These are phyloP conservation scores for Thelephora terrestris DNA, from an alignment of 1,284 basidiomycete species.

Conservation along the genomic window DNA sequence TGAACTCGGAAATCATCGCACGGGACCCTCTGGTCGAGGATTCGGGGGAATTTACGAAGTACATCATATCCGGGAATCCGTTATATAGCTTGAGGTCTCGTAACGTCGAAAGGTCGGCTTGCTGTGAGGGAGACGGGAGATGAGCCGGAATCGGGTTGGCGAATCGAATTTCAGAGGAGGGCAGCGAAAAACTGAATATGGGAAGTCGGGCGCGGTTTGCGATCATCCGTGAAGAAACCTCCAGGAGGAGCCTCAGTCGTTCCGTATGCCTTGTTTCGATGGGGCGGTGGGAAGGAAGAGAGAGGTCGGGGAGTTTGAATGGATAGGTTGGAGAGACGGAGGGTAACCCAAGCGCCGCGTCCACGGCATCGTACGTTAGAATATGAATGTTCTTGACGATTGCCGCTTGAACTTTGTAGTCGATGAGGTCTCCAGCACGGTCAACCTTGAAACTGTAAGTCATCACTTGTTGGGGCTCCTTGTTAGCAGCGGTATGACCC, in stretches of 20 bases:
- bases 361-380: conserved; percentile 64
- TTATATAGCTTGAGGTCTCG: conserved; percentile 22
- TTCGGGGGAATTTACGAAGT: conserved; percentile 25
- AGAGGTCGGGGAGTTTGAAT: conserved; percentile 24
- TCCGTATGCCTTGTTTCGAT: background rate
- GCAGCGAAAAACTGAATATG: conserved; percentile 3
- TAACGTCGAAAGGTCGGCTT: background rate
- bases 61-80: conserved; percentile 50
- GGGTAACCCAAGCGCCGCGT: conserved; percentile 38
- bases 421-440: conserved; percentile 52
- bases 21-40: conserved; percentile 32
- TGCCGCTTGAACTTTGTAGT: conserved; percentile 63
- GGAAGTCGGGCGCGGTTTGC: conserved; percentile 6
- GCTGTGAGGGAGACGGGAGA: background rate
- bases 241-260: conserved; percentile 4
- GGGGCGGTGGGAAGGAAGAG: conserved; percentile 1
- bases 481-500: conserved; percentile 31
- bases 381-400: conserved; percentile 61
- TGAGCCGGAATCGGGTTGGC: conserved; percentile 14
- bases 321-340: conserved; percentile 26
- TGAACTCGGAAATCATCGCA: conserved; percentile 67
- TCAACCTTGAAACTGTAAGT: conserved; percentile 79
- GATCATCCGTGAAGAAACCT: conserved; percentile 7
- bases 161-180: conserved; percentile 7
- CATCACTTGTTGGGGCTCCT: conserved; percentile 47